These are phyloP conservation scores for Aristolochia californica DNA, from an alignment of 164 flowering plant genomes.

Conservation along the genomic window DNA sequence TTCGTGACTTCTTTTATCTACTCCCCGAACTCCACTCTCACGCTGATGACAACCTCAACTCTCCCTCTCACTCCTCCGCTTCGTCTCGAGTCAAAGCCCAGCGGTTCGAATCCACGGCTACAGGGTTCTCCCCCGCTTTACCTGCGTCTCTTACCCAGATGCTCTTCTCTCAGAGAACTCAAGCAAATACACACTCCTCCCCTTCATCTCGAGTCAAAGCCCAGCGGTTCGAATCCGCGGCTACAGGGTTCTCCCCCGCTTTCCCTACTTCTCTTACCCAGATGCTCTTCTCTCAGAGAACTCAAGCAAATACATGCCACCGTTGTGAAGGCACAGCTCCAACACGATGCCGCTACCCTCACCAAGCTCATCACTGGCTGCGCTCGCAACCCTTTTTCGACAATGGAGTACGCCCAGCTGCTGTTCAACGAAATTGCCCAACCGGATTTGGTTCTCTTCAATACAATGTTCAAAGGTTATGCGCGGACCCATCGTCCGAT, in stretches of 20 bases:
- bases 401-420: too few species aligned
- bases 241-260: conserved; percentile 1
- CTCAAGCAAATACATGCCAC: conserved; percentile 63
- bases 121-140: conserved; percentile 5
- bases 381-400: not conserved
- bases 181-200: conserved; percentile 35
- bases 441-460: conserved; percentile 43
- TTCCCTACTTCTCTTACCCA: conserved; percentile 31
- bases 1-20: not conserved
- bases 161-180: conserved; percentile 37
- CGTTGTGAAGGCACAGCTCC: conserved; percentile 46
- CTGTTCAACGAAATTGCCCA: conserved; percentile 11
- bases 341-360: conserved; percentile 30
- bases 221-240: conserved; percentile 5
- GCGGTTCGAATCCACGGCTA: conserved; percentile 1
- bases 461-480: conserved; percentile 55
- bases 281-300: conserved; percentile 35
- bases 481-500: conserved; percentile 33
- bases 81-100: conserved; percentile 6
- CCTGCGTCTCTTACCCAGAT: conserved; percentile 33
- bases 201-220: conserved; percentile 7
- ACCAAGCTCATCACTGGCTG: conserved; percentile 5
- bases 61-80: conserved; percentile 9
- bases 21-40: not conserved
- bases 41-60: conserved; percentile 17